These are phyloP conservation scores for Paraconiothyrium brasiliense DNA, from an alignment of 2,329 filamentous ascomycete species.

Conservation along the genomic window DNA sequence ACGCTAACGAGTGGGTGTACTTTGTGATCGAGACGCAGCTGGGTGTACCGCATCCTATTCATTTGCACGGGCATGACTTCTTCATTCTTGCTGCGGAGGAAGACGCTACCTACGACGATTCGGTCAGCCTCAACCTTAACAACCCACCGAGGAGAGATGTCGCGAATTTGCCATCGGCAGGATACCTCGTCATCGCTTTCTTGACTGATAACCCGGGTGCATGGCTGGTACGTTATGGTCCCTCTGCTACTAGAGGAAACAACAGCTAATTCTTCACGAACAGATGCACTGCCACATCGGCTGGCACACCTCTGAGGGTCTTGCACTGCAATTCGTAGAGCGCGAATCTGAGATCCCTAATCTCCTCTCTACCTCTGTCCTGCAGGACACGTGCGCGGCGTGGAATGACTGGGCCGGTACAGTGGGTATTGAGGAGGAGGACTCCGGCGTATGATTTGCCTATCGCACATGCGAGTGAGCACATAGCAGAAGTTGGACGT, in stretches of 20 bases:
- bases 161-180: constrained; percentile 37
- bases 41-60: constrained; percentile 37
- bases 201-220: constrained; percentile 44
- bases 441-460: constrained; percentile 28
- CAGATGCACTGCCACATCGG: constrained; percentile 28
- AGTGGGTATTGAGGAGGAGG: constrained; percentile 27
- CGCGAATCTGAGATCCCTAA: constrained; percentile 23
- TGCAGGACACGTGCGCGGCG: constrained; percentile 25
- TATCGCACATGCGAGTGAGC: background rate
- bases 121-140: constrained; percentile 32
- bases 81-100: constrained; percentile 56
- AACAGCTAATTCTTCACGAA: background rate
- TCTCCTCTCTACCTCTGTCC: constrained; percentile 12
- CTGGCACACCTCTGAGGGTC: constrained; percentile 32
- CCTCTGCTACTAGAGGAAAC: background rate
- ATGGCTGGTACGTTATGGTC: constrained; percentile 31
- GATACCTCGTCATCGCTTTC: constrained; percentile 61
- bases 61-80: constrained; percentile 59
- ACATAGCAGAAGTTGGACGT: too few relatives aligned
- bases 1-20: constrained; percentile 32
- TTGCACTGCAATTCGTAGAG: constrained; percentile 62
- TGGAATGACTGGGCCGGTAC: constrained; percentile 23
- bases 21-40: constrained; percentile 31
- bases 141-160: constrained; percentile 47
- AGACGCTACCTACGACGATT: constrained; percentile 22